Evolutionary conservation across 805 yeast genomes (phyloP).

Genomic region (Jamesozyma lodderae): DNA sequence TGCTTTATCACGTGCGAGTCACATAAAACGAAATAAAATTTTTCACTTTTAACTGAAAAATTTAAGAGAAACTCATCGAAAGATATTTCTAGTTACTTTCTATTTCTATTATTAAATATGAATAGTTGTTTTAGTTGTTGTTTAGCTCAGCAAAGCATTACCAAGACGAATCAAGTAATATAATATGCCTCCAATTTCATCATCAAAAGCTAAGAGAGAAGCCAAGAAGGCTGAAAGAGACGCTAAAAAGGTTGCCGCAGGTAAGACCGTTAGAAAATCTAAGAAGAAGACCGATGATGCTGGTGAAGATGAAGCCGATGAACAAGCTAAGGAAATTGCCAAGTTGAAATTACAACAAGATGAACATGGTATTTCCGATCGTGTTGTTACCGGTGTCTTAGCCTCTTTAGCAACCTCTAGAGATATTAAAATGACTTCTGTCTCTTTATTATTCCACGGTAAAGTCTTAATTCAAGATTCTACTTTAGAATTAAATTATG

Average conservation of each 20-base stretch:
- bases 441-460: conserved; percentile 93
- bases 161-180: too few species aligned
- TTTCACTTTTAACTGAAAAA: too few species aligned
- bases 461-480: conserved; percentile 93
- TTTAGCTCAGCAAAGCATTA: too few species aligned
- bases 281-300: conserved; percentile 34
- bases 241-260: conserved; percentile 86
- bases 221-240: conserved; percentile 95
- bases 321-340: conserved; percentile 65
- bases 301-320: conserved; percentile 43
- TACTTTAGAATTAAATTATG: conserved; percentile 84
- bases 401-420: conserved; percentile 83
- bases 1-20: too few species aligned
- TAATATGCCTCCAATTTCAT: conserved; percentile 49
- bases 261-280: conserved; percentile 42
- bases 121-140: too few species aligned
- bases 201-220: conserved; percentile 97
- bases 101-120: too few species aligned
- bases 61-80: too few species aligned
- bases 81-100: too few species aligned
- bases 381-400: conserved; percentile 96
- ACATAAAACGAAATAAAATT: too few species aligned
- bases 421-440: conserved; percentile 85
- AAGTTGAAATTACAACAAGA: conserved; percentile 89
- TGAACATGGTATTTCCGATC: conserved; percentile 87